These are phyloP conservation scores for Leccinum uliginosum DNA, from an alignment of 768 basidiomycete genomes.

Conservation along the genomic window DNA sequence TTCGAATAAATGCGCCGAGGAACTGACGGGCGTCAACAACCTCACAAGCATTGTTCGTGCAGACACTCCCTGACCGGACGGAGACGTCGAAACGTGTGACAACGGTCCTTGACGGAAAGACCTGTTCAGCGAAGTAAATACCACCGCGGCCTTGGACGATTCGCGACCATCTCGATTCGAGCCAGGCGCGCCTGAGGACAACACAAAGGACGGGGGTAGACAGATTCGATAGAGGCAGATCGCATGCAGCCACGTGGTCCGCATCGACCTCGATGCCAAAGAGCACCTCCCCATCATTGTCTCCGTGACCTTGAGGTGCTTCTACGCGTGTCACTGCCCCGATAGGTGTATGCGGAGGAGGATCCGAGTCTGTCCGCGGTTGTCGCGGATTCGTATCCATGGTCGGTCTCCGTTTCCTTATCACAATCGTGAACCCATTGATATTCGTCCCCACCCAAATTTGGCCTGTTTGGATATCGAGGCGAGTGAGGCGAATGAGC, in stretches of 20 bases:
- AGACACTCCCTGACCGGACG: no score
- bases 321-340: slow-evolving; percentile 10
- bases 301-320: slow-evolving; percentile 9
- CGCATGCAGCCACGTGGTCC: background rate
- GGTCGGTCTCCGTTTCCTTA: slow-evolving; percentile 21
- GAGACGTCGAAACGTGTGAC: no score
- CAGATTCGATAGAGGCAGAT: slow-evolving; percentile 9
- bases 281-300: slow-evolving; percentile 8
- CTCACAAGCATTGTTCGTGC: no score
- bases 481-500: background rate
- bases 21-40: no score
- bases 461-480: slow-evolving; percentile 1
- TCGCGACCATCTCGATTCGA: no score
- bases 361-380: slow-evolving; percentile 27
- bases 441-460: slow-evolving; percentile 4
- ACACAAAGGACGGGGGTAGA: slow-evolving; percentile 14
- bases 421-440: slow-evolving; percentile 12
- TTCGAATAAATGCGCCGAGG: no score
- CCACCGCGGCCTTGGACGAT: no score
- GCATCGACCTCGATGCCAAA: slow-evolving; percentile 10
- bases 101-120: no score
- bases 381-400: slow-evolving; percentile 25
- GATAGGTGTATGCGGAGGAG: slow-evolving; percentile 23
- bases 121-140: no score
- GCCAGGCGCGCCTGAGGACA: no score